Evolutionary conservation across 2,329 filamentous ascomycete species (phyloP).

Genomic region (Curvularia lunata): DNA sequence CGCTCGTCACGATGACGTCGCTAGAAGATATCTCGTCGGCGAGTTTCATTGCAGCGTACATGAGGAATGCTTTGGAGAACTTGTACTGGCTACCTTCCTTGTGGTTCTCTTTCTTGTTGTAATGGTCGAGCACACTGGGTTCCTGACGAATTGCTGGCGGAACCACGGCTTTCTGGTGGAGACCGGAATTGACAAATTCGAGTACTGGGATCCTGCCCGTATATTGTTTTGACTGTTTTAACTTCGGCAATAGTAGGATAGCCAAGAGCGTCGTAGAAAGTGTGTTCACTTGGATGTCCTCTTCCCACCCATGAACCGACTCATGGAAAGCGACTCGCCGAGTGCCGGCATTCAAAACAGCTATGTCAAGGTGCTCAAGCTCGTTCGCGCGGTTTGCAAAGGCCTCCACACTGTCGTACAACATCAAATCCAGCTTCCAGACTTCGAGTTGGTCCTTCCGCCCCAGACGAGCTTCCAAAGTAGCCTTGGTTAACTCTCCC

Average conservation of each 20-base stretch:
- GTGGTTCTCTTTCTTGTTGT: conserved; percentile 41
- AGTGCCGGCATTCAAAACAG: conserved; percentile 51
- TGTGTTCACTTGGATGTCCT: conserved; percentile 63
- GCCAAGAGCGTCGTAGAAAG: conserved; percentile 63
- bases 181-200: conserved; percentile 44
- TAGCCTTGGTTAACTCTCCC: conserved; percentile 43
- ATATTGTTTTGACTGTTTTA: conserved; percentile 36
- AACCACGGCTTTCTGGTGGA: conserved; percentile 37
- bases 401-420: conserved; percentile 41
- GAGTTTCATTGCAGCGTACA: conserved; percentile 41
- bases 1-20: conserved; percentile 46
- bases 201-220: conserved; percentile 37
- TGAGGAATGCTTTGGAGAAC: conserved; percentile 46
- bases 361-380: conserved; percentile 47
- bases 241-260: conserved; percentile 55
- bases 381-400: conserved; percentile 39
- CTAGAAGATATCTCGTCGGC: conserved; percentile 34
- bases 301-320: conserved; percentile 48
- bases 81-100: conserved; percentile 36
- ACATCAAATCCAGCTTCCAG: conserved; percentile 48
- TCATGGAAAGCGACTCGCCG: conserved; percentile 30
- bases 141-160: conserved; percentile 25
- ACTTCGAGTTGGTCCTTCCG: conserved; percentile 42
- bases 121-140: conserved; percentile 37
- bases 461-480: conserved; percentile 37